Evolutionary conservation across 805 yeast species (phyloP), one percentile per base, ranked within the genome.

Genomic region (Pichia phayaonensis): DNA sequence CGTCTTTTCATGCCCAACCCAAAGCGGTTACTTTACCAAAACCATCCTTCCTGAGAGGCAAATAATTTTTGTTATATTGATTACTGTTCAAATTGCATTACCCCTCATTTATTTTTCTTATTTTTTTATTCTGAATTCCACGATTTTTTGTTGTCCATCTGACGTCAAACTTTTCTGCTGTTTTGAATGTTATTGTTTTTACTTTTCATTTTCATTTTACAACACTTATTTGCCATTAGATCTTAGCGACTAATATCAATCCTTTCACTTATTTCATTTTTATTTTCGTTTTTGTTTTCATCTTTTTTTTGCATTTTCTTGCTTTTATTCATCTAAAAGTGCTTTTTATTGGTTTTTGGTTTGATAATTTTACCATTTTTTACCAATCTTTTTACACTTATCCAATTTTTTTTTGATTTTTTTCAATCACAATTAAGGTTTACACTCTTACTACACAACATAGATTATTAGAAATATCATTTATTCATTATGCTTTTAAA

Each of bases 1-100:
- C 81, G 38, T 74, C 81, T 38, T 77, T 77, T 59, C 79, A 75
- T 59, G 73, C 78, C 31, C 76, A 80, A 23, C 83, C 83, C 1
- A 76, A 77, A 34, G 81, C 81, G 4, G 64, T 76, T 51, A 73
- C 77, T 16, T 71, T 77, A 53, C 83, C 83, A 18, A 77, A 76
- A 56, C 83, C 83, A 11, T 71, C 80, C 8, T 77, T 77, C 57
- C 47, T 65, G 49, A 42, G 27, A 40, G 21, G 47, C n/a, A 45
- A 36, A 31, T 27, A 15, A 7, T 13, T 13, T 44, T 12, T n/a
- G 13, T 29, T 29, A 29, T 13, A 29, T 23, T 42, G 42, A 15
- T 40, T 24, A 42, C 22, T 26, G 3, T 31, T 27, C 18, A 8
- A 23, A 21, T 15, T 40, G 26, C 23, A 22, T 42, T n/a, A 34